Conservation (phyloP, 2,329 filamentous ascomycete species). For the Rhinocladiella similis region DNA sequence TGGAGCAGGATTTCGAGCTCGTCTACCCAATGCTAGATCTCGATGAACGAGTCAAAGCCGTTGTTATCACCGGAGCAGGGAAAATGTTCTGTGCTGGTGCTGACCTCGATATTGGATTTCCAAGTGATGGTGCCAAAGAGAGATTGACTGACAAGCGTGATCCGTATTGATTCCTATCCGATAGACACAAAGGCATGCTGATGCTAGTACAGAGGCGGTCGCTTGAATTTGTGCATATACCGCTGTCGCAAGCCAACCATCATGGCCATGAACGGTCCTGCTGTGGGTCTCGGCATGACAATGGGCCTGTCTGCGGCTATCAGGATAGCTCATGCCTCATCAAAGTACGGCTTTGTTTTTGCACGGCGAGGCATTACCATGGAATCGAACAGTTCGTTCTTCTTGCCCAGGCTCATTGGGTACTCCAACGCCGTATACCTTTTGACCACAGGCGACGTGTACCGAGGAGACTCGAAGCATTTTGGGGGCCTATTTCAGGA, state of each 20-base stretch:
- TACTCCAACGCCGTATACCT: constrained; percentile 63
- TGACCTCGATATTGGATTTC: constrained; percentile 56
- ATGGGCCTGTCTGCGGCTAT: constrained; percentile 59
- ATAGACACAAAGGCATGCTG: background rate
- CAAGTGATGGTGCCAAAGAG: constrained; percentile 40
- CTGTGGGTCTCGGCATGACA: constrained; percentile 62
- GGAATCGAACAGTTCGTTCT: constrained; percentile 68
- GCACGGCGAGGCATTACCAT: constrained; percentile 66
- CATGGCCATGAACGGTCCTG: constrained; percentile 60
- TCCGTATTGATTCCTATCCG: constrained; percentile 38
- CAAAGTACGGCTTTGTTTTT: constrained; percentile 71
- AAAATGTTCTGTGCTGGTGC: constrained; percentile 58
- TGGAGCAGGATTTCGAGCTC: constrained; percentile 49
- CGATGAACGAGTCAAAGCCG: constrained; percentile 55
- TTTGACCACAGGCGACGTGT: constrained; percentile 64
- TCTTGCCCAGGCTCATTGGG: constrained; percentile 67
- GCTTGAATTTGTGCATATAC: constrained; percentile 55
- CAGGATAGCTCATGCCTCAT: constrained; percentile 48
- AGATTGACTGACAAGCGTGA: constrained; percentile 53
- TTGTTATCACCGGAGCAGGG: constrained; percentile 56
- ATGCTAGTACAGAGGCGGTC: constrained; percentile 36
- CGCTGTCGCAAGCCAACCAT: constrained; percentile 60
- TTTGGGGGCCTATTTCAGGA: constrained; percentile 66
- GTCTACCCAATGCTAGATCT: constrained; percentile 51
- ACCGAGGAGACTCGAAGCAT: constrained; percentile 50